A percentile compares a stretch with the other conserved stretches of the same genome.
These are phyloP conservation scores for Silene vulgaris DNA, from an alignment of 179 eudicot genomes.

Conservation along the genomic window DNA sequence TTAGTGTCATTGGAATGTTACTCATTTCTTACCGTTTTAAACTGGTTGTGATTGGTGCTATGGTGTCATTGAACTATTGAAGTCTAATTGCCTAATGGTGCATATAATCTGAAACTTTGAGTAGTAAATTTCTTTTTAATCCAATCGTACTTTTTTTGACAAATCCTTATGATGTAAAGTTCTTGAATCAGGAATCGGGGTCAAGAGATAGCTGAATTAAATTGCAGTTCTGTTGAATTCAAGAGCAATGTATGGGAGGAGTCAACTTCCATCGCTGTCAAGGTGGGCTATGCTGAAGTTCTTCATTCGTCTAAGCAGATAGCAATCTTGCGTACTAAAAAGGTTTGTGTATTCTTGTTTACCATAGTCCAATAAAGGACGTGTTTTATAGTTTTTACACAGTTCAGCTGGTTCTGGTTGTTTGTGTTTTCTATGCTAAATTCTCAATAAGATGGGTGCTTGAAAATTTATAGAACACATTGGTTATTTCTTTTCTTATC, in stretches of 20 bases:
- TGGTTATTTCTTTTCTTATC: background rate
- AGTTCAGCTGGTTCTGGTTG: background rate
- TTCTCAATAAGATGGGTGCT: background rate
- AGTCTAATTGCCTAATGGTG: too few species aligned
- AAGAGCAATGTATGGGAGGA: slow-evolving; percentile 70
- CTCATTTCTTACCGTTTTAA: too few species aligned
- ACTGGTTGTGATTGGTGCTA: too few species aligned
- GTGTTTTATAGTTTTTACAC: background rate
- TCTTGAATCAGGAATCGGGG: slow-evolving; percentile 37
- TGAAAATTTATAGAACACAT: background rate
- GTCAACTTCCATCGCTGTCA: slow-evolving; percentile 43
- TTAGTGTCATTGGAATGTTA: too few species aligned
- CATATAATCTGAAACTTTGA: background rate
- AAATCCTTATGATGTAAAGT: background rate
- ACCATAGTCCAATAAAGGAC: background rate
- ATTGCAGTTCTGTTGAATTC: slow-evolving; percentile 34
- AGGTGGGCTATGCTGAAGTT: slow-evolving; percentile 49
- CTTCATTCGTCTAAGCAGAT: slow-evolving; percentile 43
- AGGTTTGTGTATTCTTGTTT: slow-evolving; percentile 40
- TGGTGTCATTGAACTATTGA: too few species aligned
- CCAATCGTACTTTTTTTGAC: background rate
- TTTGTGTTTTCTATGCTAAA: slow-evolving; percentile 2
- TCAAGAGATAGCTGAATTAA: slow-evolving; percentile 51
- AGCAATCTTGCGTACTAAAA: slow-evolving; percentile 39
- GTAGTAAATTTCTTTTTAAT: background rate